These are phyloP conservation scores for Puccinia polysora DNA, from an alignment of 1,284 basidiomycete genomes.

Conservation along the genomic window DNA sequence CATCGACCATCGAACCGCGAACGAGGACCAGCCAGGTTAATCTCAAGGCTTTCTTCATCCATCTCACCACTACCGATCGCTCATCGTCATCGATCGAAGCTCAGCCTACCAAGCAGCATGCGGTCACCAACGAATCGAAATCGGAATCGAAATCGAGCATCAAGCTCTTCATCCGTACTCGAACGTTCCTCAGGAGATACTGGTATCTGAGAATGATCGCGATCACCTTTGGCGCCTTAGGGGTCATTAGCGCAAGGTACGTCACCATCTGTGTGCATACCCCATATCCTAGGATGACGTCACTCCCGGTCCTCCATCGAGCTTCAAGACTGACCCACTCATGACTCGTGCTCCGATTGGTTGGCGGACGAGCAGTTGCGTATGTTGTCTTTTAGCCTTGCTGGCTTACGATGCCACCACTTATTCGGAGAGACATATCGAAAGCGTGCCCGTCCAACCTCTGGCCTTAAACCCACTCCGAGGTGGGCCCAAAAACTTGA, in stretches of 20 bases:
- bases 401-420: slow-evolving; percentile 86
- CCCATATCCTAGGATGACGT: too few relatives aligned
- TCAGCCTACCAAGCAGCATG: too few relatives aligned
- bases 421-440: slow-evolving; percentile 71
- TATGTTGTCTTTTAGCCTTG: slow-evolving; percentile 56
- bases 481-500: slow-evolving; percentile 83
- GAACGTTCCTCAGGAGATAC: slow-evolving; percentile 6
- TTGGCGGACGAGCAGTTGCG: slow-evolving; percentile 8
- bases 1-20: too few relatives aligned
- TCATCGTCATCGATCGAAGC: too few relatives aligned
- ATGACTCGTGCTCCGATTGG: background rate
- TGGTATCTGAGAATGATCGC: background rate
- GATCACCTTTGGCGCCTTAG: slow-evolving; percentile 1
- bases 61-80: too few relatives aligned
- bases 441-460: slow-evolving; percentile 76
- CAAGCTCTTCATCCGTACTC: background rate
- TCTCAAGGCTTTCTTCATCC: too few relatives aligned
- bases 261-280: background rate
- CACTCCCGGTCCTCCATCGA: background rate
- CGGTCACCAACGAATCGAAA: too few relatives aligned
- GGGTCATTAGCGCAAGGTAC: slow-evolving; percentile 25
- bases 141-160: too few relatives aligned
- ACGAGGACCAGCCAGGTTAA: too few relatives aligned
- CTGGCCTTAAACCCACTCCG: slow-evolving; percentile 71
- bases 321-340: background rate